These are phyloP conservation scores for Polychaeton citri DNA, from an alignment of 2,329 filamentous ascomycete species.

Conservation along the genomic window DNA sequence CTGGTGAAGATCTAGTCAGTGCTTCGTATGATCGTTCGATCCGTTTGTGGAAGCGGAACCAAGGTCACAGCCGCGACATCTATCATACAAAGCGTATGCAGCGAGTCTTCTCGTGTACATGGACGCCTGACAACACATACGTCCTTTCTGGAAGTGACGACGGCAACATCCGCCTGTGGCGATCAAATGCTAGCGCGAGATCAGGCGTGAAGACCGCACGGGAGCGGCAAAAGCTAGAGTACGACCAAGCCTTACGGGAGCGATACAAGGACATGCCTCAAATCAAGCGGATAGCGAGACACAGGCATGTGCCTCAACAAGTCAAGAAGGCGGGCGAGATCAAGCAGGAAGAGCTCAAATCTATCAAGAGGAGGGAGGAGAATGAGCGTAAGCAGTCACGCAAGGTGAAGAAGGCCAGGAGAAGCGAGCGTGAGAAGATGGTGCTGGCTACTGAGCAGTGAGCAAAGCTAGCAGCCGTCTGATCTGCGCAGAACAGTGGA, in stretches of 20 bases:
- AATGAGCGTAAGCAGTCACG: slow-evolving; percentile 86
- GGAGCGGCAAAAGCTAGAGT: slow-evolving; percentile 80
- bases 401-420: slow-evolving; percentile 62
- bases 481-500: background rate
- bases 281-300: slow-evolving; percentile 75
- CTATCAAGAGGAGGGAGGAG: slow-evolving; percentile 83
- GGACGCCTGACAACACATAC: slow-evolving; percentile 82
- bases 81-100: slow-evolving; percentile 99
- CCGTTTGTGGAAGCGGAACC: slow-evolving; percentile 66
- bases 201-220: slow-evolving; percentile 75
- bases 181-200: slow-evolving; percentile 68
- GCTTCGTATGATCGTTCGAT: slow-evolving; percentile 83
- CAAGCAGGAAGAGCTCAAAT: slow-evolving; percentile 75
- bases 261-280: slow-evolving; percentile 94
- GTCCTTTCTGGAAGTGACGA: slow-evolving; percentile 86
- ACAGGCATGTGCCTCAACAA: slow-evolving; percentile 81
- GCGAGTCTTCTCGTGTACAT: slow-evolving; percentile 72
- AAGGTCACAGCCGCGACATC: slow-evolving; percentile 78
- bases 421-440: slow-evolving; percentile 85
- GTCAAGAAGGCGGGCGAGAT: slow-evolving; percentile 95
- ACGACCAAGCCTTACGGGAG: slow-evolving; percentile 71
- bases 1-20: slow-evolving; percentile 82
- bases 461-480: background rate
- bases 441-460: slow-evolving; percentile 56
- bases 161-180: slow-evolving; percentile 82